phyloP scores from a whole-genome alignment of 2,329 filamentous ascomycete genomes.

The Bretziella fagacearum region DNA sequence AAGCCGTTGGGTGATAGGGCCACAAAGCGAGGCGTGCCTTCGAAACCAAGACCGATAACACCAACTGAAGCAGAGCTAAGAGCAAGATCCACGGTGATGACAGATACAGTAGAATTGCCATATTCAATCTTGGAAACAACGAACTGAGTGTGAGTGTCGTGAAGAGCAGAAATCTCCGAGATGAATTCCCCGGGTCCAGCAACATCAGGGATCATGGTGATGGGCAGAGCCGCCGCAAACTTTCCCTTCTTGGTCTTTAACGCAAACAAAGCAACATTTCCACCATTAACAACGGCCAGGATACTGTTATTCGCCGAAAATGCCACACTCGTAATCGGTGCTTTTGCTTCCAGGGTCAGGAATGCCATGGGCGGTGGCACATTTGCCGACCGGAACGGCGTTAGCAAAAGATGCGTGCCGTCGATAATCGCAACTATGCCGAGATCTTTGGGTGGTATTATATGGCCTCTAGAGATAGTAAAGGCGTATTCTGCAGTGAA shows the following conservation, averaged over 20 bases:
- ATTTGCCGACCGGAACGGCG: slow-evolving; percentile 67
- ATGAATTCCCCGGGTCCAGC: neutral
- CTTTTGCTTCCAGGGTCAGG: slow-evolving; percentile 48
- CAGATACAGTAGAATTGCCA: neutral
- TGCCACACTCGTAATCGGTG: slow-evolving; percentile 55
- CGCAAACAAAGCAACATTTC: slow-evolving; percentile 49
- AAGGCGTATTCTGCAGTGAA: slow-evolving; percentile 43
- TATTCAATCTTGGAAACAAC: neutral
- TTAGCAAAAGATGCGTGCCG: slow-evolving; percentile 62
- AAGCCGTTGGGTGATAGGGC: slow-evolving; percentile 8
- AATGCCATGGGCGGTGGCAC: slow-evolving; percentile 87
- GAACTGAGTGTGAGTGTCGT: slow-evolving; percentile 4
- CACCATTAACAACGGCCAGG: slow-evolving; percentile 55
- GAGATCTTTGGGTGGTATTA: slow-evolving; percentile 53
- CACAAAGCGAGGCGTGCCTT: neutral
- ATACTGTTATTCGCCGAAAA: slow-evolving; percentile 47
- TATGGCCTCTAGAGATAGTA: slow-evolving; percentile 49
- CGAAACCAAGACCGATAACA: neutral
- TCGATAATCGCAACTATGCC: slow-evolving; percentile 75
- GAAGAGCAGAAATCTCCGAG: slow-evolving; percentile 3
- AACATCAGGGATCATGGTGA: slow-evolving; percentile 2
- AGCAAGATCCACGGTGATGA: neutral
- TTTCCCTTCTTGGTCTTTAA: slow-evolving; percentile 45
- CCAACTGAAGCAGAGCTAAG: neutral
- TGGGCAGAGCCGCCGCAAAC: slow-evolving; percentile 17